Evolutionary conservation across 352 stramenopile genomes (phyloP), one percentile per base, ranked within the genome.

Genomic region (Phytophthora brassicae): DNA sequence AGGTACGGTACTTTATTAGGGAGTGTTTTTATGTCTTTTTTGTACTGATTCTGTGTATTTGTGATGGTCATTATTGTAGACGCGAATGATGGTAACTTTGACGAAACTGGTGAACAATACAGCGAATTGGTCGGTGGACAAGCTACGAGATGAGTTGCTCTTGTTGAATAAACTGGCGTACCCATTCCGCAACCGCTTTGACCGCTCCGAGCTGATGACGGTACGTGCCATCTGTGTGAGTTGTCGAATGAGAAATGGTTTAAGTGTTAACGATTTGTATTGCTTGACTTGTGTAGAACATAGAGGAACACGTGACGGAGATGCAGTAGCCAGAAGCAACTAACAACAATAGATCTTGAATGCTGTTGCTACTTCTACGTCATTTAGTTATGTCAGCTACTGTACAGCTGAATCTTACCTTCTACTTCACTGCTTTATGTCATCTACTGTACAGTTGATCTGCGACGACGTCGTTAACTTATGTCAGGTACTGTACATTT

Each of bases 131-230:
- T 88, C 70, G 3, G 73, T 94, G 3, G 83, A 92, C 39, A 77
- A 86, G 56, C 70, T 93, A 41, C 85, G 84, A 2, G 77, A 89
- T 38, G 72, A 92, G 59, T 51, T 92, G 42, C 47, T 92, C 51
- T 53, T 76, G 22, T 60, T 94, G 23, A 89, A 93, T 53, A 85
- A 86, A 53, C 46, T 94, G 8, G 83, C 76, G 22, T 90, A 87
- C 48, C 67, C 78, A 44, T 84, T 79, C 53, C 86, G 83, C 31
- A 74, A 77, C 49, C 42, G 74, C 26, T 86, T 80, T 49, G 82
- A 94, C 53, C 80, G 86, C 33, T 70, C 68, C 29, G 65, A 74
- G 26, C 70, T 94, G 19, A 91, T 94, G 72, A 56, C 84, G 78
- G 85, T 90, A 48, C 20, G 67, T 58, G 31, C 31, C 31, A 20